Base-by-base conservation (phyloP, 2,329 filamentous ascomycete genomes). In the Ceratocystis diversiconidia region DNA sequence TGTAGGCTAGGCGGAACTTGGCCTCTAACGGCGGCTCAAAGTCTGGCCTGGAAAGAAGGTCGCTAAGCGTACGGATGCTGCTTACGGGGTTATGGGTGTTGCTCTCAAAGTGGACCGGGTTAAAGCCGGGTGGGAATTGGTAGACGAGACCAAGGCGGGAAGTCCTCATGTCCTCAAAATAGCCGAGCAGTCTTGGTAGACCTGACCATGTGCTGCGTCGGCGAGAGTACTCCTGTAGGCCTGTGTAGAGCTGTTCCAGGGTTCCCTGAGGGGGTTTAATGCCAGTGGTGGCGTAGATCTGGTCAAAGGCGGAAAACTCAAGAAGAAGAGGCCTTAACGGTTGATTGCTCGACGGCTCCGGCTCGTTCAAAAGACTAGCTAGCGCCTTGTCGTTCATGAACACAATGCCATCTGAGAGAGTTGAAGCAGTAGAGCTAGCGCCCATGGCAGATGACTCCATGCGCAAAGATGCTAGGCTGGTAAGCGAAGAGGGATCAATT, bases 91-190 rank as follows among this genome's bases (percentile, higher is more conserved):
- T 80, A 3, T 64, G 44, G n/a, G 63, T 63, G 43, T 66, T 50
- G 6, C 43, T 28, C 19, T 65, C 63, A 8, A 63, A 30, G 8
- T 36, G 25, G 7, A 63, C 10, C 2, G 64, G 25, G 19, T 32
- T 48, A 74, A 89, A 87, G 7, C 80, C 78, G 0, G 82, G 79
- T 1, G 88, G 88, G 36, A 92, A 82, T 62, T 88, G 85, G 70
- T 90, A 92, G 10, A 92, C 81, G 10, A 92, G 78, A 4, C 88
- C 89, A 64, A 90, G 82, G 8, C 89, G 81, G 0, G 88, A 85
- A 64, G 83, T 78, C 19, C 83, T 81, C 64, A 87, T 79, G 70
- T 92, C 88, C 72, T 92, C 88, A 70, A 90, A 90, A 71, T 90
- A 92, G 1, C 83, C 85, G 12, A 87, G 74, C 57, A 87, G 75